A percentile compares a stretch with the other conserved stretches of the same genome.
Evolutionary conservation across 1,284 basidiomycete species (phyloP).

Genomic region (Coriolopsis trogii): DNA sequence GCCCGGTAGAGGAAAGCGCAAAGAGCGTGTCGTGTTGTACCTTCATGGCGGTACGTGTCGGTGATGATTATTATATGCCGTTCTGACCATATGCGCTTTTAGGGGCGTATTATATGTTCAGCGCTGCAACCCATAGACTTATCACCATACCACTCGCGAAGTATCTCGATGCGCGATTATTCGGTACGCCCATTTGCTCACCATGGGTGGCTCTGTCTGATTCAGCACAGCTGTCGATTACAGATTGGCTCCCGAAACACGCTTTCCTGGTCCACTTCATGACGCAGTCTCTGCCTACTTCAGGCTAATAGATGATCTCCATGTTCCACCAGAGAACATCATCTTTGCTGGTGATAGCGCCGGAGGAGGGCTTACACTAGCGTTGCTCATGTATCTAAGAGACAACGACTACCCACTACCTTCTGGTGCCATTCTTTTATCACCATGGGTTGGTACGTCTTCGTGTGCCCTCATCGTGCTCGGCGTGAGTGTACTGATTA

Average conservation of each 20-base stretch:
- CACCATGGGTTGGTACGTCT: conserved; percentile 89
- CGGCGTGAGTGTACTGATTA: background rate
- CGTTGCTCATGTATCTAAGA: conserved; percentile 89
- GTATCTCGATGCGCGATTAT: conserved; percentile 90
- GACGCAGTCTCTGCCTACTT: conserved; percentile 90
- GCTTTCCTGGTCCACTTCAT: conserved; percentile 92
- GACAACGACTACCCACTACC: conserved; percentile 85
- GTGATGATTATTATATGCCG: background rate
- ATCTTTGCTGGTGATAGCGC: conserved; percentile 91
- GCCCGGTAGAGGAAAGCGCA: conserved; percentile 38
- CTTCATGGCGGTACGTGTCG: conserved; percentile 82
- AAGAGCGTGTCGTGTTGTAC: conserved; percentile 89
- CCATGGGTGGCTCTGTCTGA: background rate
- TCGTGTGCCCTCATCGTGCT: background rate
- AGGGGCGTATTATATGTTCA: conserved; percentile 95
- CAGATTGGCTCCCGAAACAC: conserved; percentile 92
- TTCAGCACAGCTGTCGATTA: conserved; percentile 85
- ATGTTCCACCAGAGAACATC: conserved; percentile 90
- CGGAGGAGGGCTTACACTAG: conserved; percentile 87
- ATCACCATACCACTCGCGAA: conserved; percentile 93
- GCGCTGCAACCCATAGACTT: conserved; percentile 91
- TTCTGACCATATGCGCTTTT: background rate
- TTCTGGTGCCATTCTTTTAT: conserved; percentile 83
- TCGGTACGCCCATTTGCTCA: conserved; percentile 60
- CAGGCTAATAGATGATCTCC: conserved; percentile 85